Base-by-base conservation (phyloP, 768 basidiomycete genomes). In the Russula vinacea region DNA sequence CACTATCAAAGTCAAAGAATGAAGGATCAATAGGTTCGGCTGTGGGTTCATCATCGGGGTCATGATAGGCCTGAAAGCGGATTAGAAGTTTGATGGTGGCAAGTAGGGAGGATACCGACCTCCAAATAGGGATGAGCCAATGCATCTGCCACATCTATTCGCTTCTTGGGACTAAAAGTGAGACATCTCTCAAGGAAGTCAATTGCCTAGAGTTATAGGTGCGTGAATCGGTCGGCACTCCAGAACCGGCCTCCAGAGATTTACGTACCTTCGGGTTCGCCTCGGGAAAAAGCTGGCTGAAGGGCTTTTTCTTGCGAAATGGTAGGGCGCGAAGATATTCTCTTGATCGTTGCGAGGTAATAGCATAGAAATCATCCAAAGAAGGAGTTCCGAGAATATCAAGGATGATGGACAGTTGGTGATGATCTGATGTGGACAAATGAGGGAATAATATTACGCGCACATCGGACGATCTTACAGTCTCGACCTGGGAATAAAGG, bases 401-500 rank as follows among this genome's bases (percentile, higher is more conserved):
- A 62, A 97, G 85, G 69, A 98, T 97, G 60, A 96, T 82, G 8
- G 88, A 88, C 9, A 98, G 81, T 71, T 98, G 96, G 74, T 97
- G 89, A 74, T 96, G 94, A 77, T 98, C 92, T 90, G 73, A 60
- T 45, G 49, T 40, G n/a, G 24, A 57, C 33, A n/a, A 16, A 49
- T 56, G 47, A 59, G 44, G 44, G 49, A 57, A 56, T 13, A 22
- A 10, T 19, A 37, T 56, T 53, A 56, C 16, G 52, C 44, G 56
- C 47, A 42, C 42, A 42, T 71, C 53, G 32, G 39, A 47, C 10
- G 29, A 26, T 74, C 87, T 71, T 70, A 92, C 92, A 94, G 74
- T 95, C 94, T 67, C 92, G 81, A n/a, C 95, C 95, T 6, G 95
- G 95, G 76, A 98, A 98, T 62, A 98, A 76, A 0, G 95, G 91